Base-by-base conservation (phyloP, 345 rosid genomes). In the Eucalyptus viminalis region DNA sequence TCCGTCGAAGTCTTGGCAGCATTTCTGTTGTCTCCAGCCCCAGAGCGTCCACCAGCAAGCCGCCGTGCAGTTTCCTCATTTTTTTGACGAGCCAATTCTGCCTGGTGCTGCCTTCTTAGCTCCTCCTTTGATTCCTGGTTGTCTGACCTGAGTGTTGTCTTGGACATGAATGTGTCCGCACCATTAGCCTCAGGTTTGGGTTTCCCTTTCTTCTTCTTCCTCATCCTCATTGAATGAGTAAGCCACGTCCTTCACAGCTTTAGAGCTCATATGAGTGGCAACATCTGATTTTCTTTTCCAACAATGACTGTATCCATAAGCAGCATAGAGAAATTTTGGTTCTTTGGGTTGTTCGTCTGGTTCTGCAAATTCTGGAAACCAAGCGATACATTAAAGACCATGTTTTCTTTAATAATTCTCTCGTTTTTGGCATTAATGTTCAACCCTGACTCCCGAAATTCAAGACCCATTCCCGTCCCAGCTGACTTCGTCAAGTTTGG, bases 401-500 rank as follows among this genome's bases (percentile, higher is more conserved):
- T 97, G 65, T 93, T 89, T 31, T 95, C 90, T 91, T 90, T 96
- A 89, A 97, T 89, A 53, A 93, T 86, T 51, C 94, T 93, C 56
- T 96, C 97, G 87, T 97, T 97, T 94, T 95, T 97, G 45, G 95
- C 94, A 92, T 96, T 97, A 65, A 97, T 94, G 92, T 91, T 94
- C 56, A 97, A 91, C 37, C 99, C 98, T 3, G 97, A 95, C 94
- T 97, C 99, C 40, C 99, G 96, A 90, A 97, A 97, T 91, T 97
- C 99, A 81, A 97, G 99, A 88, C 99, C 99, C 12, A 97, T 95
- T 87, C 99, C 98, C 24, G 99, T 97, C 91, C 99, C 99, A 53
- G 99, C 99, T 91, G 97, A 93, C 94, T 94, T 97, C 17, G 99
- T 97, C 88, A 97, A 89, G 92, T 95, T 94, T 49, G 95, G 93